Base-by-base conservation (phyloP, 148 eudicot genomes). In the Spergularia bocconei region DNA sequence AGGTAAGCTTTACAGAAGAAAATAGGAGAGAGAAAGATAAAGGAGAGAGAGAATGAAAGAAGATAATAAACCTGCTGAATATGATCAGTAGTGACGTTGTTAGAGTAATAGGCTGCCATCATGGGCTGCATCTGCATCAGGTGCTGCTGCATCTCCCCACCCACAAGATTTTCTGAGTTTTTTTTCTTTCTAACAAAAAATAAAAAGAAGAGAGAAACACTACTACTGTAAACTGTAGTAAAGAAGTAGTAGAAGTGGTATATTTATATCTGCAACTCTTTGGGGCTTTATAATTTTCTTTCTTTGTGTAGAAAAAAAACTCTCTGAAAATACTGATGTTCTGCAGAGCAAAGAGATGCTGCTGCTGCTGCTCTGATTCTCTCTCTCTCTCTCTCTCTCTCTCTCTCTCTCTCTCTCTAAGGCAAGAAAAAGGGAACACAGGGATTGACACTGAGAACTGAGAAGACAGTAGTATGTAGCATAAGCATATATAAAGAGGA, bases 41-140 rank as follows among this genome's bases (percentile, higher is more conserved):
- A 59, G 13, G 48, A 57, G 33, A 50, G n/a, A 53, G 86, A 16
- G 10, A 10, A n/a, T 39, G 48, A 10, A n/a, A 52, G 48, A 50
- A 61, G 21, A 53, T 4, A 55, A 56, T 23, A 53, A 69, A 91
- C 97, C 97, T 92, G 97, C 81, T 92, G 97, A 88, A 92, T 92
- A 62, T 88, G 92, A 90, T 92, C 95, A 88, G 92, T 88, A 14
- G 97, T 92, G 88, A 90, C 91, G 91, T 88, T 92, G 86, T 89
- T 90, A 29, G 91, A 89, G 85, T 90, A 90, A 82, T 92, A 92
- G 75, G 95, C 86, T 79, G 97, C 95, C 97, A 92, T 92, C 88
- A 92, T 92, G 91, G 92, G 94, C 87, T 88, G 94, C 92, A 90
- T 90, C 91, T 90, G 97, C 92, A 88, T 88, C 97, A 92, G 94